Evolutionary conservation across 495 filamentous ascomycete genomes (phyloP), one percentile per base, ranked within the genome.

Genomic region (Aspergillus bridgeri): DNA sequence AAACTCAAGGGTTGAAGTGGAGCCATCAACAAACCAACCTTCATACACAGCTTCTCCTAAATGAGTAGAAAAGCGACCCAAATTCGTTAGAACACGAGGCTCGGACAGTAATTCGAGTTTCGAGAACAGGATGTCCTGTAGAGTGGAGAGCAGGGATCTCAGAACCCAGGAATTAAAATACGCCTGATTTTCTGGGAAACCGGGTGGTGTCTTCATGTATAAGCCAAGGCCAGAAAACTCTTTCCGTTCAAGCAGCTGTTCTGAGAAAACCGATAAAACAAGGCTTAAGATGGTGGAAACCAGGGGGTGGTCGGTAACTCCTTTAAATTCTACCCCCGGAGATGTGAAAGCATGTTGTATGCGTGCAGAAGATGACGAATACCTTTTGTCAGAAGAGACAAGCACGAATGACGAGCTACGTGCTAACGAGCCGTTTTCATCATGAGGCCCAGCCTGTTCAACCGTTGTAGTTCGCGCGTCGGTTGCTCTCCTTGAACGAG

Each of bases 141-240:
- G 69, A 47, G 87, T 83, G 7, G 85, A 83, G 45, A 98, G 78
- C 8, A 88, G 83, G 53, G 86, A 88, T 29, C 83, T 82, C 17
- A 97, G 77, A 13, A 98, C 69, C 73, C 93, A 97, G 0, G 95
- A 95, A 68, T 92, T 90, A 64, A 98, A 96, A 67, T 90, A 93
- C 5, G 92, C 91, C 60, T 96, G 92, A 61, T 97, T 89, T 64
- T 97, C 93, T 64, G 91, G 82, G 65, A 93, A 96, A 2, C 93
- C 91, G 5, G 94, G 89, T 3, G 94, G 94, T 2, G 92, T 84
- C 67, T 94, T 96, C n/a, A 90, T 73, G 64, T 90, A 94, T 24
- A 98, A 73, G 0, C 90, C 90, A 52, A 98, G 87, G 3, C 95
- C 93, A 3, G 88, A 79, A 64, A 97, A 98, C 24, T 98, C 92